Evolutionary conservation across 169 alveolate species (phyloP).

Genomic region (Plasmodium sp.): DNA sequence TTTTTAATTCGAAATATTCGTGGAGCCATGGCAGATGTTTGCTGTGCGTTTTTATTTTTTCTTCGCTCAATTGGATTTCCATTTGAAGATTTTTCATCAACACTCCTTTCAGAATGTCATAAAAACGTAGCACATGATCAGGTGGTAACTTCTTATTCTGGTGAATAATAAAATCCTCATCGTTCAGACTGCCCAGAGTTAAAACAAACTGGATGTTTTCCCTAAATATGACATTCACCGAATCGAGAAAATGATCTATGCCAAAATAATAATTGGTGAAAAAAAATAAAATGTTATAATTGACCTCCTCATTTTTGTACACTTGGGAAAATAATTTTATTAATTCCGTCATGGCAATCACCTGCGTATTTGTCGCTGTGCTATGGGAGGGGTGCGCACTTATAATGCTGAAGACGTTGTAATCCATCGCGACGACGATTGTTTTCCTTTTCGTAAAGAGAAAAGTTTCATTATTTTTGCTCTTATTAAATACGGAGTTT

Average conservation of each 20-base stretch:
- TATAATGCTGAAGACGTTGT: conserved; percentile 30
- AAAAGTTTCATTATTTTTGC: conserved; percentile 35
- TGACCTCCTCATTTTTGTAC: conserved; percentile 37
- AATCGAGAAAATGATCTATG: conserved; percentile 21
- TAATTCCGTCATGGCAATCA: conserved; percentile 19
- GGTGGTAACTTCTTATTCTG: conserved; percentile 17
- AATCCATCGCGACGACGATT: conserved; percentile 24
- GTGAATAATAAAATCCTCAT: background rate
- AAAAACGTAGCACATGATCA: conserved; percentile 2
- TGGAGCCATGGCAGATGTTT: conserved; percentile 60
- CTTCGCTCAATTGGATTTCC: background rate
- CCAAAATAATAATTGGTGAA: conserved; percentile 67
- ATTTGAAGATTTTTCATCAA: background rate
- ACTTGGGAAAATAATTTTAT: conserved; percentile 32
- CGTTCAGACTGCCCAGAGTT: conserved; percentile 34
- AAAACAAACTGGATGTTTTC: conserved; percentile 60
- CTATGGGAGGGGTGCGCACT: conserved; percentile 9
- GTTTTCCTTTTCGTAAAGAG: conserved; percentile 62
- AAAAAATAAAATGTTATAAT: conserved; percentile 52
- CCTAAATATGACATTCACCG: conserved; percentile 22
- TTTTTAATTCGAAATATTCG: conserved; percentile 69
- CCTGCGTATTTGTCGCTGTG: conserved; percentile 37
- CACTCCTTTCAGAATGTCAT: conserved; percentile 11
- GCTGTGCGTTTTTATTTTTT: conserved; percentile 40
- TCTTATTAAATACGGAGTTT: conserved; percentile 36